Conservation (phyloP, 2,329 filamentous ascomycete species). For the Fusarium sp. region DNA sequence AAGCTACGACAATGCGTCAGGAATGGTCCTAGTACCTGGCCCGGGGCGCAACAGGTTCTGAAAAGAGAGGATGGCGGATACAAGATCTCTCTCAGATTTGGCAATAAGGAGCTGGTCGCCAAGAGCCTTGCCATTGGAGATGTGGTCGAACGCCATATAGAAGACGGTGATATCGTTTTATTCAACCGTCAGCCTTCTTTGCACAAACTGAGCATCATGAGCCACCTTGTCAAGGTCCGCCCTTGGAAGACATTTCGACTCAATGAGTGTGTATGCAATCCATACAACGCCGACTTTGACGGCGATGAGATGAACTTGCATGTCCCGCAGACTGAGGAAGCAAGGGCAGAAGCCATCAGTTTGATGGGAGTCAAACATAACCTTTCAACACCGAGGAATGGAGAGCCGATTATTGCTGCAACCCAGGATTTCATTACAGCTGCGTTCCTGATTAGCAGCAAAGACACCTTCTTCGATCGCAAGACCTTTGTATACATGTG, state of each 20-base stretch:
- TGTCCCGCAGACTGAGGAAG: slow-evolving; percentile 96
- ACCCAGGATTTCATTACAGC: slow-evolving; percentile 99
- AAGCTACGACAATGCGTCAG: slow-evolving; percentile 95
- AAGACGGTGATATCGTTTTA: slow-evolving; percentile 94
- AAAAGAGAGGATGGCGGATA: slow-evolving; percentile 95
- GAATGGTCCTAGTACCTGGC: slow-evolving; percentile 92
- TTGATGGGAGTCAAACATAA: slow-evolving; percentile 99
- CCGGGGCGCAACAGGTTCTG: slow-evolving; percentile 86
- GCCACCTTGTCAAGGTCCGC: slow-evolving; percentile 88
- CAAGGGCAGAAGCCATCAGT: slow-evolving; percentile 90
- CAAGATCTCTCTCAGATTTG: slow-evolving; percentile 84
- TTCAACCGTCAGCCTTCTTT: slow-evolving; percentile 99
- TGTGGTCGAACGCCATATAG: slow-evolving; percentile 89
- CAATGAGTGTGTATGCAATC: slow-evolving; percentile 99
- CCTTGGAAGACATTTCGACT: slow-evolving; percentile 96
- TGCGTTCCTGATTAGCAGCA: slow-evolving; percentile 87
- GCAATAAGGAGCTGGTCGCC: slow-evolving; percentile 85
- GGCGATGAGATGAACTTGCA: slow-evolving; percentile 99
- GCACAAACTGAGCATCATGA: slow-evolving; percentile 99
- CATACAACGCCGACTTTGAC: slow-evolving; percentile 99
- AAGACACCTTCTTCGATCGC: slow-evolving; percentile 91
- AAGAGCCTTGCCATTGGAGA: slow-evolving; percentile 78
- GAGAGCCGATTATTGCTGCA: slow-evolving; percentile 96
- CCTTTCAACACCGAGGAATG: slow-evolving; percentile 92
- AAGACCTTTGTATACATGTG: slow-evolving; percentile 88